These are phyloP conservation scores for Brassica napus DNA, from an alignment of 345 rosid species.

Conservation along the genomic window DNA sequence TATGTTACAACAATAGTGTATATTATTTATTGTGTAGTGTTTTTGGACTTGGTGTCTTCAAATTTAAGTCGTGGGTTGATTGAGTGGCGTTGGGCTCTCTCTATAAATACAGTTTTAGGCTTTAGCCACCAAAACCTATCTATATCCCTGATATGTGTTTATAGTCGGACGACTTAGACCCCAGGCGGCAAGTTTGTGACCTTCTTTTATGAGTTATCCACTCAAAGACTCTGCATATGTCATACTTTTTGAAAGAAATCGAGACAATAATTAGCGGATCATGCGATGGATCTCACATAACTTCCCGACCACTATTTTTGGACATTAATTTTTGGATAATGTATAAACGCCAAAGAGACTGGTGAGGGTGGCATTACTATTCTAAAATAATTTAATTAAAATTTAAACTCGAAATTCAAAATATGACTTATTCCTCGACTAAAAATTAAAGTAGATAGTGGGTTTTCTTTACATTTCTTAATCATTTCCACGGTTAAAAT, in stretches of 20 bases:
- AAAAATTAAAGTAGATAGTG: constrained; percentile 20
- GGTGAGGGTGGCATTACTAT: constrained; percentile 19
- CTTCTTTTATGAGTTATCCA: constrained; percentile 1
- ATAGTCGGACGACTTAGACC: not conserved
- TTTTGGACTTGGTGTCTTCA: not conserved
- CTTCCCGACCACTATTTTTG: constrained; percentile 40
- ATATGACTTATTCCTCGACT: constrained; percentile 18
- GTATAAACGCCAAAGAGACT: constrained; percentile 17
- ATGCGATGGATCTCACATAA: constrained; percentile 21
- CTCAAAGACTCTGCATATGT: not conserved
- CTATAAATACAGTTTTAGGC: not conserved
- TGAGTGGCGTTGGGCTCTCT: not conserved
- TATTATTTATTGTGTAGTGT: not conserved
- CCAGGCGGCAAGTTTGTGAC: not conserved
- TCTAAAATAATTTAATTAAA: not conserved
- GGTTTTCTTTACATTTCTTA: constrained; percentile 11
- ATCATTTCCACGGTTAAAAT: constrained; percentile 20
- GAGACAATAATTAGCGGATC: constrained; percentile 10
- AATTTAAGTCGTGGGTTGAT: not conserved
- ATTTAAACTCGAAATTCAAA: not conserved
- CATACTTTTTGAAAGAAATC: constrained; percentile 15
- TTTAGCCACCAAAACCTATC: not conserved
- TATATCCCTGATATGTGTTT: not conserved
- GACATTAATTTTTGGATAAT: not conserved
- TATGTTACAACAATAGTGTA: not conserved